phyloP scores from a whole-genome alignment of 192 early-diverging fungal genomes.

The Pilobolus umbonatus region DNA sequence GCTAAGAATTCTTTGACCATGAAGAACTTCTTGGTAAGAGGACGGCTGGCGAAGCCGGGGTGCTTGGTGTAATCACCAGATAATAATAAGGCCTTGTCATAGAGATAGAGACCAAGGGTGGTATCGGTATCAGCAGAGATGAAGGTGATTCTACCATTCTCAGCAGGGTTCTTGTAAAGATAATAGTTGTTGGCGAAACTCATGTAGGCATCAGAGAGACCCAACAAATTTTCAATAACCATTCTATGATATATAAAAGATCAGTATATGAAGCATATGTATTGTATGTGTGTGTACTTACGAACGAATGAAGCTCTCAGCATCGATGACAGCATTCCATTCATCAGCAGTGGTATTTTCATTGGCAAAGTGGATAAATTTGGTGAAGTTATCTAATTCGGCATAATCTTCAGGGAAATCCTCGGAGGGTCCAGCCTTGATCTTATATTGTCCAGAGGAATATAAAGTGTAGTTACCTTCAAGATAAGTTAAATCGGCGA shows the following conservation, averaged over 20 bases:
- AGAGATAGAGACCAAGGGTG: not conserved
- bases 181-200: slow-evolving; percentile 7
- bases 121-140: slow-evolving; percentile 3
- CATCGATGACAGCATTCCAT: slow-evolving; percentile 6
- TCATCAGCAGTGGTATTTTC: not conserved
- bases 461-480: slow-evolving; percentile 1
- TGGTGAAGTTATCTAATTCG: not conserved
- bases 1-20: not conserved
- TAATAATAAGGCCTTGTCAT: not conserved
- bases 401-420: not conserved
- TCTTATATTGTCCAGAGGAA: slow-evolving; percentile 1
- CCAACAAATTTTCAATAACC: slow-evolving; percentile 6
- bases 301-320: slow-evolving; percentile 5
- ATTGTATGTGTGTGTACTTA: not conserved
- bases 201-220: slow-evolving; percentile 7
- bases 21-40: slow-evolving; percentile 2
- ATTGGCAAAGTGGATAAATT: slow-evolving; percentile 1
- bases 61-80: slow-evolving; percentile 10
- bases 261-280: not conserved
- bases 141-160: not conserved
- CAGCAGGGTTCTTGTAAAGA: slow-evolving; percentile 1
- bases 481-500: slow-evolving; percentile 8
- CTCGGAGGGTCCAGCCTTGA: not conserved
- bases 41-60: slow-evolving; percentile 8
- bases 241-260: slow-evolving; percentile 1